phyloP scores from a whole-genome alignment of 2,329 filamentous ascomycete species.

The Diaporthe sp. region DNA sequence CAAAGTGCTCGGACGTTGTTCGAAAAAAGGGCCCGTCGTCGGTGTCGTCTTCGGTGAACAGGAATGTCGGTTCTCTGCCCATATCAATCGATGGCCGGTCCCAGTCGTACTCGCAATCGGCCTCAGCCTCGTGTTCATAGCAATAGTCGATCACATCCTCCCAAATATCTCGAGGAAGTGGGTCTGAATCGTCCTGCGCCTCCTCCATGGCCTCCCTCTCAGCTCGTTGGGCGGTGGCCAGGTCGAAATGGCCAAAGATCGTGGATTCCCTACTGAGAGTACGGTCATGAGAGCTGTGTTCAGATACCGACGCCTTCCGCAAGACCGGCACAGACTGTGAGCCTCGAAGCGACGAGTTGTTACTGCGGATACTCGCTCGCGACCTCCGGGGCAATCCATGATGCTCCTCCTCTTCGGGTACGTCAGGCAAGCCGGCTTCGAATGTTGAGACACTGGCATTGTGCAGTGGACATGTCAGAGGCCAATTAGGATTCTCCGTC shows the following conservation, averaged over 20 bases:
- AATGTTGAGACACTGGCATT: slow-evolving; percentile 46
- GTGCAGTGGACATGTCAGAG: slow-evolving; percentile 54
- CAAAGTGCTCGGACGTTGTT: slow-evolving; percentile 50
- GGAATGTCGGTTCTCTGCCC: slow-evolving; percentile 47
- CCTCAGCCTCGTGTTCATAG: slow-evolving; percentile 77
- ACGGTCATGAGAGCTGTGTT: slow-evolving; percentile 46
- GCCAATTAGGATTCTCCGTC: slow-evolving; percentile 59
- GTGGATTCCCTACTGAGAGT: slow-evolving; percentile 64
- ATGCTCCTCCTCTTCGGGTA: slow-evolving; percentile 74
- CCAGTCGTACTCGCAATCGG: slow-evolving; percentile 77
- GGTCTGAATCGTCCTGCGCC: slow-evolving; percentile 46
- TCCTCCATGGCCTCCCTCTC: slow-evolving; percentile 47
- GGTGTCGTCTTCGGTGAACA: slow-evolving; percentile 42
- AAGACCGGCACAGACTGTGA: slow-evolving; percentile 66
- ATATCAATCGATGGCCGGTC: slow-evolving; percentile 68
- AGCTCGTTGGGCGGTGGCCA: slow-evolving; percentile 53
- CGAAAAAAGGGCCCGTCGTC: slow-evolving; percentile 24
- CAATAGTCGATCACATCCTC: slow-evolving; percentile 80
- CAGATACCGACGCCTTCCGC: slow-evolving; percentile 37
- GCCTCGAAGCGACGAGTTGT: slow-evolving; percentile 64
- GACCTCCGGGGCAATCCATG: slow-evolving; percentile 54
- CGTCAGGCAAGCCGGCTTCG: slow-evolving; percentile 66
- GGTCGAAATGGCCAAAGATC: slow-evolving; percentile 62
- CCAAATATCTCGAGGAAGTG: slow-evolving; percentile 66
- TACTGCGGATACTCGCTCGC: slow-evolving; percentile 61